Evolutionary conservation across 163 green algal species (phyloP), one percentile per base, ranked within the genome.

Genomic region (Chlorella variabilis): DNA sequence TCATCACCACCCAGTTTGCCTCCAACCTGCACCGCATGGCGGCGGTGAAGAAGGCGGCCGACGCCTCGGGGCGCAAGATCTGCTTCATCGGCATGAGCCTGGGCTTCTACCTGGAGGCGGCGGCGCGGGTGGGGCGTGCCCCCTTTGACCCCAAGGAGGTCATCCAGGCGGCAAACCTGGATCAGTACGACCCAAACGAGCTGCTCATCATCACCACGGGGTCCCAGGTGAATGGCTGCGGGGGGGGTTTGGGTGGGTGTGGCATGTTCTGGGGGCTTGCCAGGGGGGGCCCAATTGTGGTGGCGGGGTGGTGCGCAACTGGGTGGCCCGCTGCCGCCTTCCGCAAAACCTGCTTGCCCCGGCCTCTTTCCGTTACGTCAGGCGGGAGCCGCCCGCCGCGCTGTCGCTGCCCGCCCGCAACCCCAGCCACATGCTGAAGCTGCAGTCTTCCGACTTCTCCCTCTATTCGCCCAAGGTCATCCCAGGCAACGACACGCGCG

Each of bases 381-480:
- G 92, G 96, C 87, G 13, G n/a, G 96, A 99, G 90, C 91, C 93
- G 7, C 84, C 92, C 0, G 95, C 96, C 0, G 92, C 93, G 62
- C 91, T 99, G 51, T 92, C 89, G 38, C 80, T 98, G 76, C 97
- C 97, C 5, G 91, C 97, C 0, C 79, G 86, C 29, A 90, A 94
- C 0, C 87, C 88, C 15, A 93, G 83, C 49, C 80, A 85, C 23
- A 78, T 91, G 42, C 91, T 99, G 29, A 96, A 96, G 86, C 93
- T 99, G n/a, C 66, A 78, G 21, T 74, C 84, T 2, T 83, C 88
- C 27, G 97, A 99, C 86, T 82, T 97, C 18, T 63, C 98, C 21
- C 88, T 99, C 23, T 99, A 98, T 91, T 94, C 90, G 33, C 94
- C 94, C 25, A 96, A 96, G 80, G 87, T 98, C 48, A 99, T 99